Evolutionary conservation across 495 filamentous ascomycete species (phyloP).

Genomic region (Penicillium goetzii): DNA sequence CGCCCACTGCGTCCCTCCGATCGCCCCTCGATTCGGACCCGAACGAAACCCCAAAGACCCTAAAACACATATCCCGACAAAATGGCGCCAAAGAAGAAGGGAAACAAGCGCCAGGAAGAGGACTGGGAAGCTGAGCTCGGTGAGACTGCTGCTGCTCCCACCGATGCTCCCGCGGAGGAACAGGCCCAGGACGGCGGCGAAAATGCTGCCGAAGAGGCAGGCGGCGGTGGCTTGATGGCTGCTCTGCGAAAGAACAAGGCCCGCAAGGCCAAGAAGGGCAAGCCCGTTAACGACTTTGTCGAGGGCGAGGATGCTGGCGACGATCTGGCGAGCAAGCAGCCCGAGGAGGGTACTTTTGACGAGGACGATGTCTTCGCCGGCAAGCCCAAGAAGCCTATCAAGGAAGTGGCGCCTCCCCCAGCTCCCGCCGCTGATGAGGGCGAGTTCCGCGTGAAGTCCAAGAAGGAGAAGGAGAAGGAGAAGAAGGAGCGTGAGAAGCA

Average conservation of each 20-base stretch:
- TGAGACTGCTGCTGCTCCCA: slow-evolving; percentile 65
- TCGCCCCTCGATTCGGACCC: slow-evolving; percentile 25
- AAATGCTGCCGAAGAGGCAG: slow-evolving; percentile 50
- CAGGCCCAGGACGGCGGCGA: slow-evolving; percentile 43
- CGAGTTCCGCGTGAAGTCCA: slow-evolving; percentile 77
- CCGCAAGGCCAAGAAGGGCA: slow-evolving; percentile 92
- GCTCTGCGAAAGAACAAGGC: slow-evolving; percentile 85
- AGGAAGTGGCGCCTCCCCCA: slow-evolving; percentile 44
- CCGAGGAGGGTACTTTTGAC: slow-evolving; percentile 83
- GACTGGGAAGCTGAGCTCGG: slow-evolving; percentile 98
- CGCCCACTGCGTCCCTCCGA: slow-evolving; percentile 28
- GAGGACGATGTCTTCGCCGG: slow-evolving; percentile 81
- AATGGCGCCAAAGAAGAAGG: slow-evolving; percentile 96
- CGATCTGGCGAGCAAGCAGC: slow-evolving; percentile 67
- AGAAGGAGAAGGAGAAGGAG: slow-evolving; percentile 96
- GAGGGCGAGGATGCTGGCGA: slow-evolving; percentile 68
- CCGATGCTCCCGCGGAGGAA: slow-evolving; percentile 52
- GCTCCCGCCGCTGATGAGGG: slow-evolving; percentile 58
- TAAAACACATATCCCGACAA: slow-evolving; percentile 15
- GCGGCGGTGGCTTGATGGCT: slow-evolving; percentile 77
- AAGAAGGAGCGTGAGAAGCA: slow-evolving; percentile 93
- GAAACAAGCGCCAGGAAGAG: slow-evolving; percentile 81
- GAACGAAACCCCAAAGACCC: slow-evolving; percentile 13
- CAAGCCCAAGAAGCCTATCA: slow-evolving; percentile 64
- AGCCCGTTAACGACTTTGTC: slow-evolving; percentile 69